These are phyloP conservation scores for Acanthamoeba healyi DNA, from an alignment of 208 protist genomes.

Conservation along the genomic window DNA sequence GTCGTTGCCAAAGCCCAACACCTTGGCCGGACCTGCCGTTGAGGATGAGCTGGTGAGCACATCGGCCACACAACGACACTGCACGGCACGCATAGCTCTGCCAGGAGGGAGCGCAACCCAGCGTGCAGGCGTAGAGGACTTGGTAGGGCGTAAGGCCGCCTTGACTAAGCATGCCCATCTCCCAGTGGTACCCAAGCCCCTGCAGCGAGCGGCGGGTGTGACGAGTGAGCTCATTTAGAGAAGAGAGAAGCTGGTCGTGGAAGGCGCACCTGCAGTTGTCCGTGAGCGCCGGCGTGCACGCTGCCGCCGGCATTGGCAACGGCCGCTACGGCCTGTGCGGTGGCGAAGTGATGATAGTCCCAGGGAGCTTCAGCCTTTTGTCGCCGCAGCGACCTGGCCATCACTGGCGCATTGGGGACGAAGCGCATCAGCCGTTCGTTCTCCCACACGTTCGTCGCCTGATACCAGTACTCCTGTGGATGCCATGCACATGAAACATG, in stretches of 20 bases:
- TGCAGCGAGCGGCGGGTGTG: not conserved
- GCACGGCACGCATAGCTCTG: too few relatives aligned
- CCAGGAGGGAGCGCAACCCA: too few relatives aligned
- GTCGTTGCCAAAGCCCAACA: not conserved
- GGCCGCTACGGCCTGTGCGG: not conserved
- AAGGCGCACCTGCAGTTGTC: not conserved
- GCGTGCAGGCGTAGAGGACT: not conserved
- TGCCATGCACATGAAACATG: too few relatives aligned
- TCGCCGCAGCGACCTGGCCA: not conserved
- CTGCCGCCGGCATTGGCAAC: not conserved
- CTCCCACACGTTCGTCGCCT: constrained; percentile 2
- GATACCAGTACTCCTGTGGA: constrained; percentile 49
- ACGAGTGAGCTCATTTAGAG: not conserved
- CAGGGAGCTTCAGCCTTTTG: not conserved
- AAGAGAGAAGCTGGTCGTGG: not conserved
- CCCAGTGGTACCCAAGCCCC: not conserved
- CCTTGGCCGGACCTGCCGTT: not conserved
- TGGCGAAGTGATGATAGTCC: constrained; percentile 43
- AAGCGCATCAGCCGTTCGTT: constrained; percentile 17
- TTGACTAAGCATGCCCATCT: not conserved
- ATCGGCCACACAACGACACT: too few relatives aligned
- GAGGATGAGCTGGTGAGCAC: too few relatives aligned
- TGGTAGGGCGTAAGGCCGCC: not conserved
- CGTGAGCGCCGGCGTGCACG: constrained; percentile 41
- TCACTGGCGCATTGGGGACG: not conserved